These are phyloP conservation scores for Fusarium mexicanum DNA, from an alignment of 2,329 filamentous ascomycete species.

Conservation along the genomic window DNA sequence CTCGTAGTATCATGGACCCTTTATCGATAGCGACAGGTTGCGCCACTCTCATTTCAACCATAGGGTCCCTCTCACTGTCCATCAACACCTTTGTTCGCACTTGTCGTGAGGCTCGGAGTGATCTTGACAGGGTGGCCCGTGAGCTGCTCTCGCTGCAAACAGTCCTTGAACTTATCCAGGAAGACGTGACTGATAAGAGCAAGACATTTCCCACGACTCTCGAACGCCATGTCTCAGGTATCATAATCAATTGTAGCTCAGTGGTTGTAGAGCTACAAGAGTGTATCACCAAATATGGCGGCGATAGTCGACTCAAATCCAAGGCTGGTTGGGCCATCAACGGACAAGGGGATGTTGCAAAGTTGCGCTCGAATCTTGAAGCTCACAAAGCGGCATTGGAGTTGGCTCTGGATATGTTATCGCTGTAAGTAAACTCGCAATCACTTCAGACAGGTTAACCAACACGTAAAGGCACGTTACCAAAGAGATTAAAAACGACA, in stretches of 20 bases:
- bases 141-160: background rate
- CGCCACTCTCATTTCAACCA: background rate
- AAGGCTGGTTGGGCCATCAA: background rate
- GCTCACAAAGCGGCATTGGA: background rate
- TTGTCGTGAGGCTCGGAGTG: background rate
- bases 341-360: background rate
- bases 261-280: background rate
- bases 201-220: background rate
- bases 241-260: background rate
- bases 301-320: background rate
- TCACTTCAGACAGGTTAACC: background rate
- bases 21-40: background rate
- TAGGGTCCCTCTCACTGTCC: background rate
- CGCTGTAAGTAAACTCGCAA: background rate
- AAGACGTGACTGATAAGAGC: background rate
- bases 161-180: background rate
- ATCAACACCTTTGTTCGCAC: background rate
- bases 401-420: background rate
- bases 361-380: background rate
- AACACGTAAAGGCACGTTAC: background rate
- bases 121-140: background rate
- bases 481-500: background rate
- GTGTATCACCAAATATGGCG: background rate
- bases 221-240: background rate
- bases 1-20: background rate